A percentile compares a stretch with the other conserved stretches of the same genome.
Evolutionary conservation across 805 yeast species (phyloP).

Genomic region (Kodamaea laetipori): DNA sequence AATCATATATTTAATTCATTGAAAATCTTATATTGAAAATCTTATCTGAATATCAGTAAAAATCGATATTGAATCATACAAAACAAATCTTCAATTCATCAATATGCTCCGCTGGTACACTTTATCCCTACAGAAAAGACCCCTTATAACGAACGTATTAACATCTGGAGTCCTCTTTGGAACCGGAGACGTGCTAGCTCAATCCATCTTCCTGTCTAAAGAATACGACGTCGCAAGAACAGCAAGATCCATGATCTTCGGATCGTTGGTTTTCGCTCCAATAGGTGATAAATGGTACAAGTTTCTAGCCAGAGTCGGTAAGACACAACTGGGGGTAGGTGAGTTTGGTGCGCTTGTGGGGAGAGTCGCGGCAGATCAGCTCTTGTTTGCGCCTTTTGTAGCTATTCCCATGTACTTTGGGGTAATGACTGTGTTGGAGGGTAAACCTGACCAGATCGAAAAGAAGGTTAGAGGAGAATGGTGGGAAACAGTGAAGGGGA

Average conservation of each 20-base stretch:
- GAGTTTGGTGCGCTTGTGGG: conserved; percentile 15
- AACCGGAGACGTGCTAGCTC: conserved; percentile 76
- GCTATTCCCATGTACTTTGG: conserved; percentile 72
- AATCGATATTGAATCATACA: too few relatives aligned
- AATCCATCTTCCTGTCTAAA: conserved; percentile 45
- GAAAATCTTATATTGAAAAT: too few relatives aligned
- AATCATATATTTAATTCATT: too few relatives aligned
- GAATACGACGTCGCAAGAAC: conserved; percentile 58
- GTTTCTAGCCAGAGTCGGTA: conserved; percentile 30
- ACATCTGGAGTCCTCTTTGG: conserved; percentile 65
- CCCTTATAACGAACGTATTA: conserved; percentile 40
- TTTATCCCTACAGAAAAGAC: conserved; percentile 2
- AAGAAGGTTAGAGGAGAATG: conserved; percentile 51
- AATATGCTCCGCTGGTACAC: conserved; percentile 6
- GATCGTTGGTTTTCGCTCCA: conserved; percentile 74
- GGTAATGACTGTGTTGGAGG: conserved; percentile 67
- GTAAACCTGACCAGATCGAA: conserved; percentile 34
- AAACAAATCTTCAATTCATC: too few relatives aligned
- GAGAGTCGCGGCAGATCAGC: conserved; percentile 71
- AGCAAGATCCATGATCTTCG: conserved; percentile 65
- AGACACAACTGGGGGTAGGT: not conserved
- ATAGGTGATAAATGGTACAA: conserved; percentile 74
- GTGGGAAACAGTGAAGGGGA: conserved; percentile 68
- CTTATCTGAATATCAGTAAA: too few relatives aligned
- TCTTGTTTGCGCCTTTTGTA: conserved; percentile 72